These are phyloP conservation scores for Aspergillus cejpii DNA, from an alignment of 2,329 filamentous ascomycete genomes.

Conservation along the genomic window DNA sequence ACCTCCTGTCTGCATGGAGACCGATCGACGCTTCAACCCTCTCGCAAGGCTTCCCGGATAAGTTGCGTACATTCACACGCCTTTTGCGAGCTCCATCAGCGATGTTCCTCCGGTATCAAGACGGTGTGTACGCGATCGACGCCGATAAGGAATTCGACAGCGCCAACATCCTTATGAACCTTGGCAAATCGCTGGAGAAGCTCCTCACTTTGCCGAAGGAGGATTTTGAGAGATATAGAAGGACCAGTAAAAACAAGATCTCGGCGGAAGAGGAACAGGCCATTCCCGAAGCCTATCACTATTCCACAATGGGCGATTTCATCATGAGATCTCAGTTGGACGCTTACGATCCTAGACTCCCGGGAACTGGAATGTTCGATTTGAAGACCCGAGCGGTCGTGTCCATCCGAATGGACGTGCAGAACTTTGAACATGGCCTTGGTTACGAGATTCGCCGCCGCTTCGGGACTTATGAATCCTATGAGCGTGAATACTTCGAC, in stretches of 20 bases:
- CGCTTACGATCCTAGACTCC: constrained; percentile 75
- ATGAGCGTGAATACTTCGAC: constrained; percentile 91
- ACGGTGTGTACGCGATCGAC: constrained; percentile 89
- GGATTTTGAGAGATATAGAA: constrained; percentile 79
- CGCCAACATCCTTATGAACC: constrained; percentile 79
- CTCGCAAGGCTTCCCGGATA: constrained; percentile 59
- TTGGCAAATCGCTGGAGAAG: constrained; percentile 96
- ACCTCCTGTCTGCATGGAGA: constrained; percentile 77
- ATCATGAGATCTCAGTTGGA: constrained; percentile 94
- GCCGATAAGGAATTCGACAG: constrained; percentile 87
- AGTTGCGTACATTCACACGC: constrained; percentile 61
- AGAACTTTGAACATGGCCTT: constrained; percentile 62
- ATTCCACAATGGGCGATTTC: constrained; percentile 77
- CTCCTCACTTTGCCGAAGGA: constrained; percentile 74
- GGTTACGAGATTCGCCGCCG: constrained; percentile 79
- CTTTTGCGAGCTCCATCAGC: constrained; percentile 68
- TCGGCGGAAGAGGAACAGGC: constrained; percentile 61
- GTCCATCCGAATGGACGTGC: constrained; percentile 79
- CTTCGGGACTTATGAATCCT: constrained; percentile 79
- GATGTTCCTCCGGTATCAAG: constrained; percentile 72
- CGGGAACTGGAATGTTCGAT: constrained; percentile 90
- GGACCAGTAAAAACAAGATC: constrained; percentile 59
- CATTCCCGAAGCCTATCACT: constrained; percentile 75
- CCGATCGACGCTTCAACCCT: constrained; percentile 59
- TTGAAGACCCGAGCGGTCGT: constrained; percentile 91